Percentiles rank a stretch among this genome's conserved stretches.
Conservation (phyloP, 768 basidiomycete species). For the Termitomyces sp. region DNA sequence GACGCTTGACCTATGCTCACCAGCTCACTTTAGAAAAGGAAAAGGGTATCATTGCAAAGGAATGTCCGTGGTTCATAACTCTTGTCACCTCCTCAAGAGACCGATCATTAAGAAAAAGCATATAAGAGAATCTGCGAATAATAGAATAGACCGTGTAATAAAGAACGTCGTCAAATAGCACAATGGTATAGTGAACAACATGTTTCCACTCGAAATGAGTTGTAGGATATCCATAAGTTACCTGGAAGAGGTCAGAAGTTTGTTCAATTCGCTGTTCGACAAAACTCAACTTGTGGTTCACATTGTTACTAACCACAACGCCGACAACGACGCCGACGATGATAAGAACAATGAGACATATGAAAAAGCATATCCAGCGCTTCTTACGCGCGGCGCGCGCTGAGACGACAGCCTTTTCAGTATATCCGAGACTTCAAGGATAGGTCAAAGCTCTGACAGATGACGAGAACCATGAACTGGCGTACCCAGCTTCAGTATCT, state of each 20-base stretch:
- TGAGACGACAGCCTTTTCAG: slow-evolving; percentile 80
- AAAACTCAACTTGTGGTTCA: slow-evolving; percentile 21
- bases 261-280: background rate
- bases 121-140: background rate
- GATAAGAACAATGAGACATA: slow-evolving; percentile 59
- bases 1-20: background rate
- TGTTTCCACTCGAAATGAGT: slow-evolving; percentile 2
- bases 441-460: slow-evolving; percentile 2
- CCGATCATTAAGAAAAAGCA: background rate
- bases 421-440: slow-evolving; percentile 62
- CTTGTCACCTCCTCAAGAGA: background rate
- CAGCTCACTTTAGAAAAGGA: background rate
- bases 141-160: slow-evolving; percentile 5
- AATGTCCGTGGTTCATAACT: background rate
- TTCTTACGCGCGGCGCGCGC: slow-evolving; percentile 90
- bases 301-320: slow-evolving; percentile 43
- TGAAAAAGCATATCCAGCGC: slow-evolving; percentile 94
- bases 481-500: slow-evolving; percentile 83
- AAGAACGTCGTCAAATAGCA: slow-evolving; percentile 3
- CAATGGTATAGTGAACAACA: slow-evolving; percentile 1
- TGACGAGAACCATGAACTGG: background rate
- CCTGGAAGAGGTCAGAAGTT: background rate
- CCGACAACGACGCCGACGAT: slow-evolving; percentile 61
- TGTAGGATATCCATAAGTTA: slow-evolving; percentile 2
- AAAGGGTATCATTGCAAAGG: slow-evolving; percentile 8